Percentiles rank a stretch among this genome's conserved stretches.
phyloP scores from a whole-genome alignment of 2,329 filamentous ascomycete genomes.

The Cadophora sp. region DNA sequence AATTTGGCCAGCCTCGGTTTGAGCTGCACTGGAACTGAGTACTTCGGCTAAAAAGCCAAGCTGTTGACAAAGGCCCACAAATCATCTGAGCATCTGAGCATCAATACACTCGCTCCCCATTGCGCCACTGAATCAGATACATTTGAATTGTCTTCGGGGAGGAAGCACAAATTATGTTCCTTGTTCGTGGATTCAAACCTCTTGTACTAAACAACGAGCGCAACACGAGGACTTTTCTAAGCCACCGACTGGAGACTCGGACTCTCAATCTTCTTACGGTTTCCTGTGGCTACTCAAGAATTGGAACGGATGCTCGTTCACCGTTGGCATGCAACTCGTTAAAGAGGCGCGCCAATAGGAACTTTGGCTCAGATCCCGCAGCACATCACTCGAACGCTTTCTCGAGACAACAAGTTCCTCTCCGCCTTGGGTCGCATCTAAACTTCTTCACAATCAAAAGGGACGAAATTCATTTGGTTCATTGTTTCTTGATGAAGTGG shows the following conservation, averaged over 20 bases:
- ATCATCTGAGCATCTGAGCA: background rate
- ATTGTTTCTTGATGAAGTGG: background rate
- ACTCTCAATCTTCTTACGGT: background rate
- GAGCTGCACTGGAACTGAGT: too few species aligned
- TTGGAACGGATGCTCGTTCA: background rate
- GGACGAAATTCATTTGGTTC: background rate
- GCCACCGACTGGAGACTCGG: background rate
- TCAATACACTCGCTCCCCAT: background rate
- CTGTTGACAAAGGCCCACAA: background rate
- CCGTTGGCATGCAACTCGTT: background rate
- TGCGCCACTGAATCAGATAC: background rate
- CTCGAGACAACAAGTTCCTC: background rate
- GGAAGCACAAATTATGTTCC: background rate
- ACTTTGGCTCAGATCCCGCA: background rate
- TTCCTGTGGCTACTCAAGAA: background rate
- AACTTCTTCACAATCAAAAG: background rate
- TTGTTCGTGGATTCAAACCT: background rate
- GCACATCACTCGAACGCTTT: background rate
- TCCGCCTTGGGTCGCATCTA: background rate
- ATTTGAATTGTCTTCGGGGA: background rate
- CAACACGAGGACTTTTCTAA: background rate
- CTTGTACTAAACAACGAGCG: background rate
- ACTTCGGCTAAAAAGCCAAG: too few species aligned
- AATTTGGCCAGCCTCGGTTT: too few species aligned
- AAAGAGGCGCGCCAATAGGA: background rate